Base-by-base conservation (phyloP, 2,329 filamentous ascomycete genomes). In the Fusarium sp. region DNA sequence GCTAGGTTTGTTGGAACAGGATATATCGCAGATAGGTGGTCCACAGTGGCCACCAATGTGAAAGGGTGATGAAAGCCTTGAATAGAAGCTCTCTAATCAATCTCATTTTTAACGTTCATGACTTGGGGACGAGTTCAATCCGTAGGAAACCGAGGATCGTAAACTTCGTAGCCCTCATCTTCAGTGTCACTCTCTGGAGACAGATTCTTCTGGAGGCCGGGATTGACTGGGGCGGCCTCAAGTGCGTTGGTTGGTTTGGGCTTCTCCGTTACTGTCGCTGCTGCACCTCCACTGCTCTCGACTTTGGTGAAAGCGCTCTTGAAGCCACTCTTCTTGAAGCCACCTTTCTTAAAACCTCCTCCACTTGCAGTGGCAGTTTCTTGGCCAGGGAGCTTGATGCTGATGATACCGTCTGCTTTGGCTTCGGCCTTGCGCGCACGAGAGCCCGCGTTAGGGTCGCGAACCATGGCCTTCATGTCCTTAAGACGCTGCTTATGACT, bases 401-500 rank as follows among this genome's bases (percentile, higher is more conserved):
- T 89, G 65, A 93, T 87, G 17, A 93, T 81, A 4, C 88, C 89
- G 65, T 91, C 89, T 50, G 89, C 89, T 76, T 91, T 91, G 53
- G 89, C 89, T 76, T 93, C 90, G 34, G 89, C 88, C 73, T 88
- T 89, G n/a, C 90, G 84, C 3, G 91, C 89, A 71, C 89, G 88
- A 22, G 85, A 87, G 15, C 85, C 86, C 24, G 89, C 89, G 55
- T 85, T 86, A 2, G 92, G 89, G 70, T 94, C 91, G 71, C 91
- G 89, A 33, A 92, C 90, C 84, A 94, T 91, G 75, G 92, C 90
- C 80, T 94, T 94, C 92, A 95, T 94, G 75, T 96, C 92, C 80
- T 93, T 93, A 61, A 94, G 87, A 50, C 93, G 91, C 82, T 97
- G 94, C 79, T 94, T 94, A 81, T 99, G 96, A 73, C 93, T 92